Conservation (phyloP, 306 rosid species). For the Cicer bijugum region DNA sequence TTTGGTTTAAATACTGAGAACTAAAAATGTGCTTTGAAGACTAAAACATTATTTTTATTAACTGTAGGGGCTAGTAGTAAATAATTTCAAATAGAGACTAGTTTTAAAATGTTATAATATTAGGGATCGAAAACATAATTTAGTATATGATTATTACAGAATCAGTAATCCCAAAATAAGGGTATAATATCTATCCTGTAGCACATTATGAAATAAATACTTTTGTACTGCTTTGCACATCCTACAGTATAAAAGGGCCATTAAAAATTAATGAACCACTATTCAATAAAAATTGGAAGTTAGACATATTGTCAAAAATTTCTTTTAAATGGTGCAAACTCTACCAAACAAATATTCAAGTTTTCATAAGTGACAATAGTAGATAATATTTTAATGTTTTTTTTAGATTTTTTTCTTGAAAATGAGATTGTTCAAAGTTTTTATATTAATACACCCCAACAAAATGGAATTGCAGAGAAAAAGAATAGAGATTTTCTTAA, state of each 20-base stretch:
- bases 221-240: slow-evolving; percentile 7
- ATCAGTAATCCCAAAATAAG: neutral
- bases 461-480: no score
- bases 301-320: no score
- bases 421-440: no score
- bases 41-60: neutral
- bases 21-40: neutral
- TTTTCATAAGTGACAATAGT: no score
- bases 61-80: neutral
- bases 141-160: neutral
- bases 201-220: slow-evolving; percentile 8
- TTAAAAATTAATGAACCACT: neutral
- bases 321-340: no score
- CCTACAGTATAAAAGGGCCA: neutral
- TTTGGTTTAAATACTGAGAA: neutral
- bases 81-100: neutral
- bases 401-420: no score
- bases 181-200: neutral
- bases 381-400: no score
- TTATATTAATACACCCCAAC: no score
- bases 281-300: neutral
- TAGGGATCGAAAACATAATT: neutral
- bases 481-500: no score
- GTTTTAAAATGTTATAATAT: neutral
- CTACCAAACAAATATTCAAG: no score